Evolutionary conservation across 1,284 basidiomycete species (phyloP).

Genomic region (Kalmanozyma brasiliensis): DNA sequence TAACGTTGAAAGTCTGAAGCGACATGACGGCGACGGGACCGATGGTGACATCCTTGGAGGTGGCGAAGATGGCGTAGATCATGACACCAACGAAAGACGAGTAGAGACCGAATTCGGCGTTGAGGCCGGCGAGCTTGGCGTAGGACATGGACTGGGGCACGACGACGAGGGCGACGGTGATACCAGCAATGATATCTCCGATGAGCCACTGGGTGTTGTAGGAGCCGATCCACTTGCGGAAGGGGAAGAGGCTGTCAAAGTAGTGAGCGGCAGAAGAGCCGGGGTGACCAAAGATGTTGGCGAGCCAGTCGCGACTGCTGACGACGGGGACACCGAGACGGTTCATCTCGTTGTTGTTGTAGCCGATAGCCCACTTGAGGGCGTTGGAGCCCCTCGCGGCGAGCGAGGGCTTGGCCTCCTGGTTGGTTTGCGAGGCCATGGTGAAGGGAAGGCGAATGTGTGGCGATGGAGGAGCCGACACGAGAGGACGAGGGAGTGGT

Average conservation of each 20-base stretch:
- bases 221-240: slow-evolving; percentile 67
- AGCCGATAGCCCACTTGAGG: slow-evolving; percentile 52
- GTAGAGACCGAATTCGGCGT: slow-evolving; percentile 90
- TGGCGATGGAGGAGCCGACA: slow-evolving; percentile 9
- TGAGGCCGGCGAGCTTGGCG: slow-evolving; percentile 82
- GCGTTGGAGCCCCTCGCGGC: slow-evolving; percentile 26
- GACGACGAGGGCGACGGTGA: slow-evolving; percentile 68
- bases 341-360: slow-evolving; percentile 63
- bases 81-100: slow-evolving; percentile 91
- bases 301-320: slow-evolving; percentile 58
- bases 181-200: slow-evolving; percentile 68
- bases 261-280: slow-evolving; percentile 48
- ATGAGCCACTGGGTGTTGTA: slow-evolving; percentile 68
- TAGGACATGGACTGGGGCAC: slow-evolving; percentile 71
- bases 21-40: slow-evolving; percentile 86
- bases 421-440: slow-evolving; percentile 28
- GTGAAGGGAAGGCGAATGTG: slow-evolving; percentile 1
- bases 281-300: slow-evolving; percentile 48
- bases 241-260: slow-evolving; percentile 65
- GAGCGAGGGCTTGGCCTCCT: slow-evolving; percentile 21
- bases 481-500: slow-evolving; percentile 1
- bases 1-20: slow-evolving; percentile 79
- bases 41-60: slow-evolving; percentile 68
- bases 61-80: slow-evolving; percentile 72
- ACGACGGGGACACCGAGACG: slow-evolving; percentile 65